phyloP scores from a whole-genome alignment of 805 yeast genomes.

The Cyberlindnera bimundalis region DNA sequence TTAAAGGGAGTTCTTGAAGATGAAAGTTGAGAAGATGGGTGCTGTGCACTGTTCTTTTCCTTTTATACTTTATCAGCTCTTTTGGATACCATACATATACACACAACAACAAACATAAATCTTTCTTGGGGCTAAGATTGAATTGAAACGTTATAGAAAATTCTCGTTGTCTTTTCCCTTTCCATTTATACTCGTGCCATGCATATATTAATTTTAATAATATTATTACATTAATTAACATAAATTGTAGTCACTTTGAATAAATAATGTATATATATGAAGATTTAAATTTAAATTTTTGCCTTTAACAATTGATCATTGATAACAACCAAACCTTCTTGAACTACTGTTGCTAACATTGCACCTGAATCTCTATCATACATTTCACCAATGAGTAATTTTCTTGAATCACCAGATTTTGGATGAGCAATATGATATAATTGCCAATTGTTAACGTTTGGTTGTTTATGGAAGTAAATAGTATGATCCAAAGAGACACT shows the following conservation, averaged over 20 bases:
- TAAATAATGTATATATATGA: not conserved
- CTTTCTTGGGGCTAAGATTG: too few relatives aligned
- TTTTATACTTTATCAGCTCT: too few relatives aligned
- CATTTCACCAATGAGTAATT: constrained; percentile 56
- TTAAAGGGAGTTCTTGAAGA: not conserved
- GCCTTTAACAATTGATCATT: constrained; percentile 17
- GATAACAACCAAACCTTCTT: constrained; percentile 53
- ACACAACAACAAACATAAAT: too few relatives aligned
- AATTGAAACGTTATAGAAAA: too few relatives aligned
- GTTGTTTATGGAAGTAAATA: constrained; percentile 57
- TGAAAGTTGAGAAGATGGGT: not conserved
- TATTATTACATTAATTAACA: too few relatives aligned
- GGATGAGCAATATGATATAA: constrained; percentile 45
- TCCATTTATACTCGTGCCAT: too few relatives aligned
- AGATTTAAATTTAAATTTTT: not conserved
- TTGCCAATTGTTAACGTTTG: constrained; percentile 49
- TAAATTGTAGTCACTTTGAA: not conserved
- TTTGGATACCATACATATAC: too few relatives aligned
- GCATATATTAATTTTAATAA: not conserved
- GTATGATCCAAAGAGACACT: constrained; percentile 66
- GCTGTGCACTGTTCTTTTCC: not conserved
- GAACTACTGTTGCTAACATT: constrained; percentile 57
- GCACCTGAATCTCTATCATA: constrained; percentile 35
- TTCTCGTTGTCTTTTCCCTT: too few relatives aligned
- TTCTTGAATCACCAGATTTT: constrained; percentile 49